Conservation (phyloP, 345 rosid genomes). For the Populus pruinosa region DNA sequence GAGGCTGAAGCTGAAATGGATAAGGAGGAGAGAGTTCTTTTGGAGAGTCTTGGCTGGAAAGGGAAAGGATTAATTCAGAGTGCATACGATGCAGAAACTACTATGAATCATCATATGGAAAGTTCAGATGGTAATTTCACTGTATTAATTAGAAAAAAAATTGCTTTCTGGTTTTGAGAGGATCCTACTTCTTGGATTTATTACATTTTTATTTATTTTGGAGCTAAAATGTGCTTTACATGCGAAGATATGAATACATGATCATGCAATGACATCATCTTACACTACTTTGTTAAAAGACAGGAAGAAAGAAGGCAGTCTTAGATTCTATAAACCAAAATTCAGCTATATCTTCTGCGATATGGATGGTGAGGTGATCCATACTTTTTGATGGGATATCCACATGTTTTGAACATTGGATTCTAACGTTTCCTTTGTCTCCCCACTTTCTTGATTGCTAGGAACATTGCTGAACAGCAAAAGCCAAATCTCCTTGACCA, state of each 20-base stretch:
- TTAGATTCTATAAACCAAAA: conserved; percentile 83
- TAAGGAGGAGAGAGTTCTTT: conserved; percentile 69
- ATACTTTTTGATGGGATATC: conserved; percentile 12
- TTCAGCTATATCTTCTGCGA: conserved; percentile 95
- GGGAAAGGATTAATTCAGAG: conserved; percentile 93
- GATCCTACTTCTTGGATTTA: too few species aligned
- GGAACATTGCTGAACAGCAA: conserved; percentile 85
- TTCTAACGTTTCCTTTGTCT: conserved; percentile 10
- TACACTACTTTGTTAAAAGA: conserved; percentile 55
- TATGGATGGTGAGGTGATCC: conserved; percentile 77
- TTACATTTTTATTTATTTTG: conserved; percentile 6
- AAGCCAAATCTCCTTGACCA: conserved; percentile 61
- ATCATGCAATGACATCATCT: conserved; percentile 29
- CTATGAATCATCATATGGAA: conserved; percentile 34
- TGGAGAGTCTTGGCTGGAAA: conserved; percentile 84
- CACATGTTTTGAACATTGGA: conserved; percentile 1
- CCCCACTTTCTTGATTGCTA: conserved; percentile 21
- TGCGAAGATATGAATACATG: not conserved
- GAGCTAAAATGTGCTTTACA: conserved; percentile 3
- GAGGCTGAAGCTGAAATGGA: conserved; percentile 98
- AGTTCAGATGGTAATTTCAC: conserved; percentile 55
- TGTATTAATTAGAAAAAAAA: not conserved
- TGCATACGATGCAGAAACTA: conserved; percentile 54
- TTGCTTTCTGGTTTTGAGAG: too few species aligned
- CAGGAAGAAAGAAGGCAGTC: conserved; percentile 85